phyloP scores from a whole-genome alignment of 768 basidiomycete genomes.

The Filobasidium floriforme region DNA sequence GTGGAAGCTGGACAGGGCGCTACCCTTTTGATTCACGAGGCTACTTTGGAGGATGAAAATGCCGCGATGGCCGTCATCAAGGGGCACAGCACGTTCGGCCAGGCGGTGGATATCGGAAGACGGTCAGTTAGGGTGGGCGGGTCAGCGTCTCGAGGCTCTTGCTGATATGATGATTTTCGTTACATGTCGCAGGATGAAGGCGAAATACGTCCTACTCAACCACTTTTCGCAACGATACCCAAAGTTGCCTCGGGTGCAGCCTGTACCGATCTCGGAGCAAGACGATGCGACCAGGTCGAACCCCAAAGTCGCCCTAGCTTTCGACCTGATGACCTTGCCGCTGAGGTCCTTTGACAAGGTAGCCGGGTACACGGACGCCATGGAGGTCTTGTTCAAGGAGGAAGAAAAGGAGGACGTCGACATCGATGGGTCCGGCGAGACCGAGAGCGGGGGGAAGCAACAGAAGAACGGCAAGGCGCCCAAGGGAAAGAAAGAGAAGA shows the following conservation, averaged over 20 bases:
- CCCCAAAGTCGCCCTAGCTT: conserved; percentile 63
- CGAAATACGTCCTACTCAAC: conserved; percentile 75
- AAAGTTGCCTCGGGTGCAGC: conserved; percentile 61
- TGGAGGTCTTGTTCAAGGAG: conserved; percentile 50
- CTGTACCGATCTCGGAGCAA: conserved; percentile 32
- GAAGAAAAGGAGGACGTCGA: conserved; percentile 40
- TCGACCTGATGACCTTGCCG: conserved; percentile 66
- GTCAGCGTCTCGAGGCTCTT: too few relatives aligned
- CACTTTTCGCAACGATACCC: conserved; percentile 95
- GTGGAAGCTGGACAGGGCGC: conserved; percentile 59
- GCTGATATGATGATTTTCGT: neutral
- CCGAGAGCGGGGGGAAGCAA: conserved; percentile 16
- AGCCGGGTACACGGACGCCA: conserved; percentile 62
- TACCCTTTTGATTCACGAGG: conserved; percentile 86
- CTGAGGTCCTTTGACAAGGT: conserved; percentile 82
- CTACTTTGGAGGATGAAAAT: conserved; percentile 82
- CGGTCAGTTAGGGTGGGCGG: conserved; percentile 49
- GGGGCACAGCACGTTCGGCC: conserved; percentile 81
- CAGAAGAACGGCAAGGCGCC: neutral
- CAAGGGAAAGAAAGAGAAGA: neutral
- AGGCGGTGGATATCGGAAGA: conserved; percentile 71
- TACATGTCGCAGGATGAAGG: conserved; percentile 61
- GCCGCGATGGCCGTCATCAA: conserved; percentile 63
- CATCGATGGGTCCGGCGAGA: conserved; percentile 18
- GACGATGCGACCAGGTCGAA: conserved; percentile 26